A percentile compares a stretch with the other conserved stretches of the same genome.
These are phyloP conservation scores for Yarrowia deformans DNA, from an alignment of 805 yeast species.

Conservation along the genomic window DNA sequence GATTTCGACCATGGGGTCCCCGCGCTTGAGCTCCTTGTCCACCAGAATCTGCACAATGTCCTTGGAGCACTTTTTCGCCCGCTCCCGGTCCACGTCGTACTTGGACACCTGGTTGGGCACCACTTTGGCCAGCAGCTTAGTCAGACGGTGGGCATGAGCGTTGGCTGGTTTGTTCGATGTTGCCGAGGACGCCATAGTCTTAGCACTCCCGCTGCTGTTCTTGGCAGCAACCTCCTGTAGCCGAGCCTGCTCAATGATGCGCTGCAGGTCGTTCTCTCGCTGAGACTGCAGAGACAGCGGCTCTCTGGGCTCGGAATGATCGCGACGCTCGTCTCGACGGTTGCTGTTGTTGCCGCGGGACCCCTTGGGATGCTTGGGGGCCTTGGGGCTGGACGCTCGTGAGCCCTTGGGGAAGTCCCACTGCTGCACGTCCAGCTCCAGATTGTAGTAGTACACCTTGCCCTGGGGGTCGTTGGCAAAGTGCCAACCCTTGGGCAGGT, in stretches of 20 bases:
- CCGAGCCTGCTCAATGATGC: slow-evolving; percentile 54
- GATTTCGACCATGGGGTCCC: slow-evolving; percentile 60
- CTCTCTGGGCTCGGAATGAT: slow-evolving; percentile 42
- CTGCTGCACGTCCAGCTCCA: slow-evolving; percentile 20
- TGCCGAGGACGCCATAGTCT: not conserved
- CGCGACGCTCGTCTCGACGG: slow-evolving; percentile 44
- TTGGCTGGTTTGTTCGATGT: slow-evolving; percentile 5
- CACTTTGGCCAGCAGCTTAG: slow-evolving; percentile 66
- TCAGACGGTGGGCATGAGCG: slow-evolving; percentile 43
- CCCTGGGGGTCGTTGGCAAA: slow-evolving; percentile 21
- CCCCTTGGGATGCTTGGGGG: slow-evolving; percentile 48
- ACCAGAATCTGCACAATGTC: slow-evolving; percentile 75
- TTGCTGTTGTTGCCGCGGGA: slow-evolving; percentile 43
- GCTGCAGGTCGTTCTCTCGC: slow-evolving; percentile 48
- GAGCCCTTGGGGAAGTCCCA: slow-evolving; percentile 40
- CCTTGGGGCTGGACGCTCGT: not conserved
- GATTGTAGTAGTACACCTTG: slow-evolving; percentile 31
- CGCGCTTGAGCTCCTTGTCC: slow-evolving; percentile 65
- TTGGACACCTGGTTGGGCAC: slow-evolving; percentile 81
- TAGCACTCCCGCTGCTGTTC: too few relatives aligned
- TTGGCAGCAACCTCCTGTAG: not conserved
- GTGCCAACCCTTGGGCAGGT: slow-evolving; percentile 23
- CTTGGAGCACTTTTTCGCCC: slow-evolving; percentile 76
- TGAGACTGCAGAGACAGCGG: slow-evolving; percentile 35
- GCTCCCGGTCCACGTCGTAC: slow-evolving; percentile 69